These are phyloP conservation scores for Trichoderma koningii DNA, from an alignment of 2,329 filamentous ascomycete species.

Conservation along the genomic window DNA sequence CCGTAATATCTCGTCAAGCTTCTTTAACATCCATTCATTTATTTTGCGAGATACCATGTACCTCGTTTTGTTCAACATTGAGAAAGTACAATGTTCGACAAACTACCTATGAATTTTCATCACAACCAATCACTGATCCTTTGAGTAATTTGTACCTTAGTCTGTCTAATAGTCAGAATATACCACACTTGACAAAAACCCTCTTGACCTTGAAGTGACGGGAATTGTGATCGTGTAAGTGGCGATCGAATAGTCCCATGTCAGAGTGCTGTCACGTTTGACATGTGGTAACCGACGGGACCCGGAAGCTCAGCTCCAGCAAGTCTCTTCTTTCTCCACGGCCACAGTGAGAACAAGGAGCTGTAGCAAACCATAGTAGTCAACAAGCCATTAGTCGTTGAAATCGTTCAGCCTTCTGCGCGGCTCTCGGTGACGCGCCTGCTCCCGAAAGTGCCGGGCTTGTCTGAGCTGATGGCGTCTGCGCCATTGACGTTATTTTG, in stretches of 20 bases:
- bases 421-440: background rate
- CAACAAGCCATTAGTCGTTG: background rate
- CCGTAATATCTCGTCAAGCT: slow-evolving; percentile 14
- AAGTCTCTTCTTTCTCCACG: background rate
- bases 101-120: too few relatives aligned
- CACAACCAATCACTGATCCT: too few relatives aligned
- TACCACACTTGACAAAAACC: too few relatives aligned
- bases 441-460: slow-evolving; percentile 16
- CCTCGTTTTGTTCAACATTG: background rate
- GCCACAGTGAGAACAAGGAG: slow-evolving; percentile 9
- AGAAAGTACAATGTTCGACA: too few relatives aligned
- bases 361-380: too few relatives aligned
- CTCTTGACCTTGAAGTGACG: too few relatives aligned
- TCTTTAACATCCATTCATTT: background rate
- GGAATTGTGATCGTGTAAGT: background rate
- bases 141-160: background rate
- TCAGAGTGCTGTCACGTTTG: slow-evolving; percentile 1
- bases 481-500: slow-evolving; percentile 25
- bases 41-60: background rate
- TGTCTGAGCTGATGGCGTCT: slow-evolving; percentile 3
- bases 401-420: background rate
- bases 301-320: slow-evolving; percentile 11
- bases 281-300: background rate
- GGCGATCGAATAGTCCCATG: background rate
- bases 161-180: background rate